Base-by-base conservation (phyloP, 441 rosid species). In the Cnidoscolus chayamansa region DNA sequence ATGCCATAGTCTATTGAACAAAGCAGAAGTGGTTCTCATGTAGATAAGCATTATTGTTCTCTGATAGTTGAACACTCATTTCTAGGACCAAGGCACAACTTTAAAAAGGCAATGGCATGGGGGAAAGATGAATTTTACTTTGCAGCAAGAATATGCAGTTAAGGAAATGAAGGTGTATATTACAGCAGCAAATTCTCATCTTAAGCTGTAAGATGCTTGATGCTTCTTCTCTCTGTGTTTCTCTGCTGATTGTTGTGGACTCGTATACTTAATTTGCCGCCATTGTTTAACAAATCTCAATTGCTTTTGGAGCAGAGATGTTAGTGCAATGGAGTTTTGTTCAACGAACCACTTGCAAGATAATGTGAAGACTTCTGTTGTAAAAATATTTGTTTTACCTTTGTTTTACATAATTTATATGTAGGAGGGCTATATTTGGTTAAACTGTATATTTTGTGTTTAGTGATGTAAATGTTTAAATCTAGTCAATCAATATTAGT, bases 391-490 rank as follows among this genome's bases (percentile, higher is more conserved):
- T 55, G 65, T 60, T 63, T 9, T 61, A 70, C 65, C 48, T 50
- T 62, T 12, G 32, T 73, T 45, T 6, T 15, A 47, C 62, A 51
- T 55, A 35, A 40, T 30, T 62, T 31, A 64, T 55, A 35, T 40
- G 45, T 50, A 19, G 54, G 20, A 56, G 67, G 40, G 10, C 17
- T 7, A 48, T 40, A 71, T 7, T 51, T 35, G 30, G 51, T 50
- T 74, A 9, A 17, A 11, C 50, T 77, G 78, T 77, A 63, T 70
- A 73, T 70, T 66, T 73, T 11, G 50, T 72, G 70, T 48, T 3
- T 67, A 74, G 72, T 43, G 63, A 43, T 80, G 82, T 81, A 76
- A 72, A 75, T 76, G 72, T 77, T 50, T 12, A 19, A 30, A 55
- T 58, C 61, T 75, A 70, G 70, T 67, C 58, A 61, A 37, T 50